Percentiles rank a stretch among this genome's conserved stretches.
Evolutionary conservation across 495 filamentous ascomycete genomes (phyloP).

Genomic region (Hypoxylon lienhwacheense): DNA sequence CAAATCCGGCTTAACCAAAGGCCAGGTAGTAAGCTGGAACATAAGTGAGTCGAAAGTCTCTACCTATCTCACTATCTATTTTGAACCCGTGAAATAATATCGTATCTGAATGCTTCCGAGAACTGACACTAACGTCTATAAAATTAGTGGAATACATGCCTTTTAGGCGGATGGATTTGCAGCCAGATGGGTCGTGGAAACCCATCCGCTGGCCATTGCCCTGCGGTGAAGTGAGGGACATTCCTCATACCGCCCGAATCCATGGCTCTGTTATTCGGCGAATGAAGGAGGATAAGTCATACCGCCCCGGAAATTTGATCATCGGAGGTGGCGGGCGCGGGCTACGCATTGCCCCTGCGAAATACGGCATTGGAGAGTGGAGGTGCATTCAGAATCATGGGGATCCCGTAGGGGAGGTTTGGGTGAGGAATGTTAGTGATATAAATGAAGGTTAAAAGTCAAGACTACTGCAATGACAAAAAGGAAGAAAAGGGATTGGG

Average conservation of each 20-base stretch:
- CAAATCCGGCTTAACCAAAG: conserved; percentile 59
- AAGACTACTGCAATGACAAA: neutral
- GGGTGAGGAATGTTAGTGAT: conserved; percentile 41
- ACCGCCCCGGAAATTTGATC: conserved; percentile 81
- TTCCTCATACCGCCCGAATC: conserved; percentile 68
- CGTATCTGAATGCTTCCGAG: too few relatives aligned
- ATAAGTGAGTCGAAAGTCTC: conserved; percentile 47
- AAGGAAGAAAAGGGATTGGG: too few relatives aligned
- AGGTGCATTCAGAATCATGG: conserved; percentile 62
- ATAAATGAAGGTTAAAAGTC: neutral
- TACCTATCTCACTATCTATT: neutral
- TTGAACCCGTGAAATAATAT: too few relatives aligned
- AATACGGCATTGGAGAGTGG: conserved; percentile 75
- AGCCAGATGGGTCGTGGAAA: conserved; percentile 74
- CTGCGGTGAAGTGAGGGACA: conserved; percentile 77
- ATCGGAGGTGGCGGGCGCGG: conserved; percentile 79
- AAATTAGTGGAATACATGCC: conserved; percentile 72
- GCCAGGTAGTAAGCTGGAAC: conserved; percentile 71
- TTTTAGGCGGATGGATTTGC: conserved; percentile 81
- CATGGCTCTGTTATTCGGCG: conserved; percentile 74
- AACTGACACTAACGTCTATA: conserved; percentile 2
- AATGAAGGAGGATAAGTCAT: conserved; percentile 64
- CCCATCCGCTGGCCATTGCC: conserved; percentile 81
- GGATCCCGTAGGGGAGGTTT: conserved; percentile 67
- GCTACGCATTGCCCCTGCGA: conserved; percentile 55